phyloP scores from a whole-genome alignment of 495 filamentous ascomycete genomes.

The Schizothecium vesticola region DNA sequence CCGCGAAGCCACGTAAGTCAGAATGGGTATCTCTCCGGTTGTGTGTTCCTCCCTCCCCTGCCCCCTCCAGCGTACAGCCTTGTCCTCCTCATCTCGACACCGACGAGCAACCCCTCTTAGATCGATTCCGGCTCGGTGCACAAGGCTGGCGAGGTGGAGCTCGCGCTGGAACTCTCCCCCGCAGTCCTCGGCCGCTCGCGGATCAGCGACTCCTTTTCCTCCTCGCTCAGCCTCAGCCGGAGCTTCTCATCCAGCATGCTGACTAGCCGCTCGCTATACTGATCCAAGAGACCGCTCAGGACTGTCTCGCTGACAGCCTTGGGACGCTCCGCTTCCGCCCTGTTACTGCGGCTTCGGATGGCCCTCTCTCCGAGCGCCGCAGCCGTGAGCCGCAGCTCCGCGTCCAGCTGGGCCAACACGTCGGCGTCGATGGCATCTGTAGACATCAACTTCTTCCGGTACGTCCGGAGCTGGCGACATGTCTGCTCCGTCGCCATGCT shows the following conservation, averaged over 20 bases:
- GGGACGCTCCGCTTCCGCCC: background rate
- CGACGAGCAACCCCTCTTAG: background rate
- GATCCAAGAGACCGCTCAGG: conserved; percentile 60
- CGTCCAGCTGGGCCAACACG: conserved; percentile 65
- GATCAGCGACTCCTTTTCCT: conserved; percentile 21
- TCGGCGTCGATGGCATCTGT: conserved; percentile 59
- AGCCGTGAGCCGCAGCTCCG: conserved; percentile 71
- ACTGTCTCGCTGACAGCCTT: conserved; percentile 52
- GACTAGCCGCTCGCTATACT: conserved; percentile 65
- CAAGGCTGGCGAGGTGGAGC: conserved; percentile 10
- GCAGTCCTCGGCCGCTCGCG: conserved; percentile 25
- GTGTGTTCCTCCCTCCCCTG: background rate
- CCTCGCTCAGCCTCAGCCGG: conserved; percentile 30
- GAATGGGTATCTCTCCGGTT: conserved; percentile 12
- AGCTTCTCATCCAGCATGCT: conserved; percentile 68
- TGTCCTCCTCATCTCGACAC: background rate
- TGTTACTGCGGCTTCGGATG: conserved; percentile 34
- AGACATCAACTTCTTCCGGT: conserved; percentile 72
- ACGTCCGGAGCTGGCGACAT: conserved; percentile 70
- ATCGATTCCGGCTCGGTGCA: conserved; percentile 11
- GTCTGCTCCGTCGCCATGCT: conserved; percentile 74
- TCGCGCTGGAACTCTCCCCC: conserved; percentile 19
- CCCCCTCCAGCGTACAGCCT: background rate
- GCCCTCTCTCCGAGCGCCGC: conserved; percentile 60
- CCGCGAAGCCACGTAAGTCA: background rate